Base-by-base conservation (phyloP, 768 basidiomycete species). In the Rhizopogon vesiculosus region DNA sequence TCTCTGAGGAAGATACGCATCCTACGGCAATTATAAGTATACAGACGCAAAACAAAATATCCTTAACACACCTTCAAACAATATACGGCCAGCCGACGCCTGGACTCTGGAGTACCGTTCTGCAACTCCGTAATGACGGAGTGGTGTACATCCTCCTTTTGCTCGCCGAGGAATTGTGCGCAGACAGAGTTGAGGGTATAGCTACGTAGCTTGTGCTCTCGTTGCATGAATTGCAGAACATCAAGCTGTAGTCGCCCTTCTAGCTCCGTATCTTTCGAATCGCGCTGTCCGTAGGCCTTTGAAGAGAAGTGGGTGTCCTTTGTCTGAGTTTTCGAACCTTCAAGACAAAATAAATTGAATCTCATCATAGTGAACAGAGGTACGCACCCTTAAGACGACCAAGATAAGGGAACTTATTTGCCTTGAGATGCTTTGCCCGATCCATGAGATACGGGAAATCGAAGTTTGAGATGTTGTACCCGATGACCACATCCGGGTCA, bases 151-250 rank as follows among this genome's bases (percentile, higher is more conserved):
- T 99, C 97, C 69, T 99, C 97, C 69, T 99, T 99, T 70, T 99
- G 97, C 70, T 99, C 97, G 29, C 94, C 95, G 3, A 99, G 78
- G 70, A 99, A 99, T 63, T 96, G 91, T 1, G 97, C 89, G 65
- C 97, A 99, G 54, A 99, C 97, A 5, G 97, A 89, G 70, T 99
- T 99, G 62, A 99, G 86, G 3, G 96, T 93, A 69, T 99, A 99
- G 63, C 91, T 94, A 8, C 97, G 87, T 5, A 99, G 76, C 66
- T 98, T 99, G 75, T 98, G 90, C 70, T 99, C 97, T 60, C 97
- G 84, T 65, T 98, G 96, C 94, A 99, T 98, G 68, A 92, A 94
- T 62, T 98, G 94, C 38, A 99, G 80, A 15, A 99, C 74, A 76
- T 99, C 97, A 50, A 99, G 84, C 70, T 98, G 97, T 9, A 99